Evolutionary conservation across 768 basidiomycete genomes (phyloP), one percentile per base, ranked within the genome.

Genomic region (Chalciporus piperatus): DNA sequence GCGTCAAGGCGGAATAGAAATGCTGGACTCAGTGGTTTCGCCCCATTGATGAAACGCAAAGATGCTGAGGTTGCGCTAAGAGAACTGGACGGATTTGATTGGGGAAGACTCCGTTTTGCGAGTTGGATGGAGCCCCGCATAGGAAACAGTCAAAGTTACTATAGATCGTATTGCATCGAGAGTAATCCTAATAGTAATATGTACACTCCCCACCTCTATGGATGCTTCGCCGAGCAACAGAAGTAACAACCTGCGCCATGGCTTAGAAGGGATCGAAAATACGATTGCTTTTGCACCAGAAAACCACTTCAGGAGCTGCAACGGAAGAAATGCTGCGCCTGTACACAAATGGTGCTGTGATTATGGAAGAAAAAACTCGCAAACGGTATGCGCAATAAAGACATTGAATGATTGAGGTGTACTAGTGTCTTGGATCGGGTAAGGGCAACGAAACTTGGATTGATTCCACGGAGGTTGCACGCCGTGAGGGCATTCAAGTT

Each of bases 111-210:
- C 80, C 35, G 68, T 91, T 19, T 72, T 99, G 4, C 78, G 92
- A 13, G 92, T 95, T 6, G 93, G 93, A 13, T 99, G 96, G 95
- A 96, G 96, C 65, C n/a, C n/a, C n/a, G n/a, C n/a, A n/a, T n/a
- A 25, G 25, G 25, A 7, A 25, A 25, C 25, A 25, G 7, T 25
- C 25, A n/a, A n/a, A n/a, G n/a, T n/a, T n/a, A n/a, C n/a, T n/a
- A n/a, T n/a, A n/a, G n/a, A n/a, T n/a, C 25, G 25, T 25, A 25
- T 25, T 25, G 27, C 27, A 32, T 32, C 30, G 11, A 10, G 4
- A 37, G 35, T 37, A 13, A 23, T 12, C 13, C 22, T 20, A 35
- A 43, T n/a, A 44, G n/a, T n/a, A 32, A 40, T 30, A 1, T 62
- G 54, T 62, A 60, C 58, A 44, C 48, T 42, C 39, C 32, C 47